Conservation (phyloP, 306 rosid genomes). For the Oxytropis ochrocephala region DNA sequence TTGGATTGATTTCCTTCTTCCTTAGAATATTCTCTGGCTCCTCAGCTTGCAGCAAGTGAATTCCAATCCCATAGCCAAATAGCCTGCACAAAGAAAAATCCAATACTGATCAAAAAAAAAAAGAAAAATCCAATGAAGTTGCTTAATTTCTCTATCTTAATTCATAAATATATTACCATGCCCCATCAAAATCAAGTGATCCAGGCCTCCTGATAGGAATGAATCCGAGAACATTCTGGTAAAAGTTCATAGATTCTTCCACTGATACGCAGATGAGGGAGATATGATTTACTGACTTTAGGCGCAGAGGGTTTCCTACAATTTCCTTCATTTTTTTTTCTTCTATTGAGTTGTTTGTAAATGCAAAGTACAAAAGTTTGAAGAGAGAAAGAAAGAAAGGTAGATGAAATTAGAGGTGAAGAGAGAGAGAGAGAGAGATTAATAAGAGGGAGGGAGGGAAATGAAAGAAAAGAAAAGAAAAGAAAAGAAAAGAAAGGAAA, state of each 20-base stretch:
- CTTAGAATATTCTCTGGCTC: slow-evolving; percentile 38
- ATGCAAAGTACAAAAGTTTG: not conserved
- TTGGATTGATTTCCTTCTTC: slow-evolving; percentile 75
- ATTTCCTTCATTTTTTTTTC: slow-evolving; percentile 55
- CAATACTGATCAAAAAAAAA: not conserved
- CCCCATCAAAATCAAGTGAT: slow-evolving; percentile 78
- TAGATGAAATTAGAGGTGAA: not conserved
- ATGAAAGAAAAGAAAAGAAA: no score
- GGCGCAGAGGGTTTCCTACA: slow-evolving; percentile 67
- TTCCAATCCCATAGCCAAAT: slow-evolving; percentile 82
- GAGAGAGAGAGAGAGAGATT: not conserved
- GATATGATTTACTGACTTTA: slow-evolving; percentile 82
- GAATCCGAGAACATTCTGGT: slow-evolving; percentile 77
- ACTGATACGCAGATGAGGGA: slow-evolving; percentile 65
- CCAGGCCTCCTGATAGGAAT: slow-evolving; percentile 84
- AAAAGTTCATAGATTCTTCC: slow-evolving; percentile 58
- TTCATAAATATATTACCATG: slow-evolving; percentile 45
- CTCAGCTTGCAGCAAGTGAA: slow-evolving; percentile 74
- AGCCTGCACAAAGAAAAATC: slow-evolving; percentile 35
- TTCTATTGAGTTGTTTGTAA: not conserved
- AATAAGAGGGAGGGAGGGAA: not conserved
- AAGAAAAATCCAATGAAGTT: not conserved
- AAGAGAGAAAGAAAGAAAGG: not conserved
- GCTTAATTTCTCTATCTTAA: not conserved
- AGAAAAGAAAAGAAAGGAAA: not conserved